Conservation (phyloP, 2,329 filamentous ascomycete genomes). For the Aspergillus sergii region DNA sequence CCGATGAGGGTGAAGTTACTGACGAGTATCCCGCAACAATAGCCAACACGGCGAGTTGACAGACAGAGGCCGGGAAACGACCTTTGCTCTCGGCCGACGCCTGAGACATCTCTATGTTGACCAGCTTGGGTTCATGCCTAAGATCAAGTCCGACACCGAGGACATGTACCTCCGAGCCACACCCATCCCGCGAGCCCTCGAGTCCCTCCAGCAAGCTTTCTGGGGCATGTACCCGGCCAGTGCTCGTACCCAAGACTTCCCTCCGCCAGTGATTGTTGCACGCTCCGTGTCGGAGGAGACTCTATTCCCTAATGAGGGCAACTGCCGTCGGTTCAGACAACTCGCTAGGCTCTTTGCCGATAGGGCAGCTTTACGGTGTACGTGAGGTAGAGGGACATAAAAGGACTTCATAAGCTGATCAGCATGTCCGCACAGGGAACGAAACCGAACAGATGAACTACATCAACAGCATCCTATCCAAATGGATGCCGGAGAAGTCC, state of each 20-base stretch:
- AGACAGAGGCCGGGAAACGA: constrained; percentile 72
- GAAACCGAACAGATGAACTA: constrained; percentile 79
- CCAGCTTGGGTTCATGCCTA: constrained; percentile 71
- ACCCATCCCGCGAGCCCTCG: constrained; percentile 72
- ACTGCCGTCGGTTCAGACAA: constrained; percentile 71
- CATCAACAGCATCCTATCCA: constrained; percentile 73
- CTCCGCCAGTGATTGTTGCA: constrained; percentile 66
- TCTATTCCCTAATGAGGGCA: constrained; percentile 75
- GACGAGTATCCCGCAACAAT: constrained; percentile 14
- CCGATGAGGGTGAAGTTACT: neutral
- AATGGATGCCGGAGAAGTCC: constrained; percentile 77
- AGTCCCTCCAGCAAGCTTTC: constrained; percentile 76
- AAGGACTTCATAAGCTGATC: neutral
- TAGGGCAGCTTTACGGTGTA: constrained; percentile 68
- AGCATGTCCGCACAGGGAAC: constrained; percentile 54
- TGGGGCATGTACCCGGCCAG: constrained; percentile 70
- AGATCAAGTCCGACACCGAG: constrained; percentile 56
- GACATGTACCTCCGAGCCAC: constrained; percentile 74
- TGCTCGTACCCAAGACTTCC: constrained; percentile 55
- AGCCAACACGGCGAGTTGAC: constrained; percentile 68
- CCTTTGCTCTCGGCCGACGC: constrained; percentile 67
- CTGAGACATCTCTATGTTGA: constrained; percentile 74
- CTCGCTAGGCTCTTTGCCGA: constrained; percentile 72
- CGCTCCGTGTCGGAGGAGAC: constrained; percentile 72
- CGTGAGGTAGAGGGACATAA: constrained; percentile 12